Evolutionary conservation across 2,329 filamentous ascomycete species (phyloP), one percentile per base, ranked within the genome.

Genomic region (Juglanconis juglandina): DNA sequence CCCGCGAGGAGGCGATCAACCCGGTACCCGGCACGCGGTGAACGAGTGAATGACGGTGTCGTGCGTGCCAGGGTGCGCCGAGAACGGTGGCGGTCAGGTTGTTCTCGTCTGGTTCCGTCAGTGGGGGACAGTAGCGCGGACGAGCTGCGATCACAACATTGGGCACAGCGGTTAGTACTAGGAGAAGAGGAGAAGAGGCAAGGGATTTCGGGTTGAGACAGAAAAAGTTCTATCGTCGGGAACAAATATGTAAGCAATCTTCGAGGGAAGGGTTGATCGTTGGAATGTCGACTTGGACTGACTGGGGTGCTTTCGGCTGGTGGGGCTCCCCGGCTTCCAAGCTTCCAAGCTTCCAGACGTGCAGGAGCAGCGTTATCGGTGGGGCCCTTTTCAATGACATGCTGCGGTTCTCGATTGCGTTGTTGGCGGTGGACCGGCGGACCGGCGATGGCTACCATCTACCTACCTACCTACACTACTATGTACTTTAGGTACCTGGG

Each of bases 361-460:
- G 39, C 8, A 7, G 46, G n/a, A 39, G 50, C 14, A 37, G 42
- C 53, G 53, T 55, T 55, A 55, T 55, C 53, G 42, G 53, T 47
- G 53, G 53, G 42, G 42, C 53, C 11, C n/a, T 9, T 37, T 39
- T 10, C 35, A 24, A 24, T 24, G 24, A 24, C 24, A 24, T 24
- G 24, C 24, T 24, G 24, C 24, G 24, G 1, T 24, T 24, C 24
- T 24, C 24, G 24, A 24, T 24, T 24, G 24, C 24, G 24, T 24
- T 24, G 24, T 24, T 24, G 24, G 24, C 24, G 24, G 24, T 24
- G 24, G 24, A 24, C 24, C 24, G 24, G 24, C 24, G 24, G 24
- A 2, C 24, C 24, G 24, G 24, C 24, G 24, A 24, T 24, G 24
- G 24, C 24, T 2, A 24, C 24, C 24, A 24, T 24, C 24, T 24